A percentile compares a stretch with the other conserved stretches of the same genome.
phyloP scores from a whole-genome alignment of 1,284 basidiomycete species.

The Leccinum subrobustum region DNA sequence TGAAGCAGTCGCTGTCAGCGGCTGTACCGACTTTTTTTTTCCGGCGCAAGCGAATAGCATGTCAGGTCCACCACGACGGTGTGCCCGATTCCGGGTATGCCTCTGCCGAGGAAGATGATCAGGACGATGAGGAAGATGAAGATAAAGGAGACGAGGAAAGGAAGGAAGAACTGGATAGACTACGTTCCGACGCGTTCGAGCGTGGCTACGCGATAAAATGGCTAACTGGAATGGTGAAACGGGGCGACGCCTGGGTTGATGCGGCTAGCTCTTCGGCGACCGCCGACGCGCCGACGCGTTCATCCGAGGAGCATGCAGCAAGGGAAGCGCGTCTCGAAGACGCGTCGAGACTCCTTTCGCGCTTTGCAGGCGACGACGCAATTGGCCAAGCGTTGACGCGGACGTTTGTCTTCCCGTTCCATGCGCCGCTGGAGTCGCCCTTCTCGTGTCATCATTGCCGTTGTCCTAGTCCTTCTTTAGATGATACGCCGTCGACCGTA shows the following conservation, averaged over 20 bases:
- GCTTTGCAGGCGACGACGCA: conserved; percentile 44
- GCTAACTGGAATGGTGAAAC: conserved; percentile 61
- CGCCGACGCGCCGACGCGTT: background rate
- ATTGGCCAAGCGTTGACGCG: conserved; percentile 48
- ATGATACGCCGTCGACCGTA: background rate
- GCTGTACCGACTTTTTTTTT: conserved; percentile 3
- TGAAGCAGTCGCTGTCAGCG: conserved; percentile 14
- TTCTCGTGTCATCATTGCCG: conserved; percentile 1
- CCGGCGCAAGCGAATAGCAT: conserved; percentile 18
- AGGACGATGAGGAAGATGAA: conserved; percentile 26
- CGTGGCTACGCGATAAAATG: conserved; percentile 55
- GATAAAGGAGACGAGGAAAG: conserved; percentile 10
- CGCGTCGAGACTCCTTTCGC: conserved; percentile 59
- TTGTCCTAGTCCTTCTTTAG: background rate
- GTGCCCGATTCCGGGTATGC: conserved; percentile 64
- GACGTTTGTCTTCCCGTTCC: conserved; percentile 49
- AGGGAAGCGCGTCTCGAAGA: conserved; percentile 36
- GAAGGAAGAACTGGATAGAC: conserved; percentile 27
- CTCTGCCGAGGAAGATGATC: conserved; percentile 55
- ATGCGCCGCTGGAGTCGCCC: background rate
- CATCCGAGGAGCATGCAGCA: conserved; percentile 29
- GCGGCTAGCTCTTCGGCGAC: conserved; percentile 13
- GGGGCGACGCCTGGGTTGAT: conserved; percentile 52
- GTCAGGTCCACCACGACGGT: conserved; percentile 38
- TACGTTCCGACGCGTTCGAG: conserved; percentile 52